These are phyloP conservation scores for Paragyromitra xinjiangensis DNA, from an alignment of 495 filamentous ascomycete species.

Conservation along the genomic window DNA sequence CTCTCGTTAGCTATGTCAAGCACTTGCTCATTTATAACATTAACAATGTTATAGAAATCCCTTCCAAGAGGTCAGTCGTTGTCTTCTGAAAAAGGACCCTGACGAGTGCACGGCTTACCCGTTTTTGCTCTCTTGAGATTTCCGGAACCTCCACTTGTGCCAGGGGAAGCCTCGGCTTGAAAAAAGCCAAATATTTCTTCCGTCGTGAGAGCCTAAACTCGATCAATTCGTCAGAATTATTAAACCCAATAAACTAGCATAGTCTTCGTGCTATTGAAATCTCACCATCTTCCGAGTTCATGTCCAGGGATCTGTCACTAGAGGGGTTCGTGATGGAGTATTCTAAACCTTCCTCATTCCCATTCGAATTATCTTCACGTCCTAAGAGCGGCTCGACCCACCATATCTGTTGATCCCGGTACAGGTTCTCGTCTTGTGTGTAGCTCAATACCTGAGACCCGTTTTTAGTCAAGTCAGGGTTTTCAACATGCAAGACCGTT, in stretches of 20 bases:
- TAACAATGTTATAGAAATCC: slow-evolving; percentile 3
- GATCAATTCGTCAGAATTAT: not conserved
- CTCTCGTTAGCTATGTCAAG: not conserved
- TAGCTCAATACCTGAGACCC: not conserved
- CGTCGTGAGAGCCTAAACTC: not conserved
- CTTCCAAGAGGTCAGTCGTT: not conserved
- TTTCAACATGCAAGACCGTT: slow-evolving; percentile 10
- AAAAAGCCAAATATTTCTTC: not conserved
- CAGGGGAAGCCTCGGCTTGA: not conserved
- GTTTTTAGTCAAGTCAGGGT: not conserved
- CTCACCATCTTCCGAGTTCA: not conserved
- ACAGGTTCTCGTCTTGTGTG: slow-evolving; percentile 8
- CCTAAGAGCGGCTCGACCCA: slow-evolving; percentile 16
- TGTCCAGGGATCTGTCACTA: not conserved
- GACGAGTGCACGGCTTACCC: not conserved
- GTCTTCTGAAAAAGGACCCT: not conserved
- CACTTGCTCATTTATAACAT: not conserved
- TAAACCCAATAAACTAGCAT: not conserved
- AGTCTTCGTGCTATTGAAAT: not conserved
- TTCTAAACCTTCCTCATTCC: not conserved
- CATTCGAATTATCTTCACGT: not conserved
- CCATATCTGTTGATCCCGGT: slow-evolving; percentile 29
- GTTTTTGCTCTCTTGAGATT: not conserved
- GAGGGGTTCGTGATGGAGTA: slow-evolving; percentile 17
- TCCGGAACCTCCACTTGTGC: slow-evolving; percentile 10